Evolutionary conservation across 2,329 filamentous ascomycete species (phyloP).

Genomic region (Dactylellina cionopaga): DNA sequence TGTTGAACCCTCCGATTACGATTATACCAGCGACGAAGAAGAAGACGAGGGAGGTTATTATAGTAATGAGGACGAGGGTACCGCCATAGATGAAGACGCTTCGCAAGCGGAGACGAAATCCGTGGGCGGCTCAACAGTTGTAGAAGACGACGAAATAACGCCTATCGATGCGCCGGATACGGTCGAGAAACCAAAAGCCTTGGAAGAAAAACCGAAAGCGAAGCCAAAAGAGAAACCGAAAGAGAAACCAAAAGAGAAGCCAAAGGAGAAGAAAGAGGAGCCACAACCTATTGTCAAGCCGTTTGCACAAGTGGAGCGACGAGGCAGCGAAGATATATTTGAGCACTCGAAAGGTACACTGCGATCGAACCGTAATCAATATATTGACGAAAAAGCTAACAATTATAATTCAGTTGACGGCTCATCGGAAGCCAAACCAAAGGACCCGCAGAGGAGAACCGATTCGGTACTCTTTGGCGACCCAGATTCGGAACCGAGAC

Average conservation of each 20-base stretch:
- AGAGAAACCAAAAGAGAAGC: constrained; percentile 1
- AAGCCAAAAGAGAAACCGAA: constrained; percentile 12
- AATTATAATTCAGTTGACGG: constrained; percentile 17
- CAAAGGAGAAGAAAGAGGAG: constrained; percentile 1
- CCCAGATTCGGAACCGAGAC: constrained; percentile 87
- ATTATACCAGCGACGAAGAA: constrained; percentile 85
- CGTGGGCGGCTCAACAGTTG: constrained; percentile 11
- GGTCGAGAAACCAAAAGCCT: constrained; percentile 25
- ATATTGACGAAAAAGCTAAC: constrained; percentile 1
- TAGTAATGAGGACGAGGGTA: constrained; percentile 64
- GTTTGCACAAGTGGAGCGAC: constrained; percentile 15
- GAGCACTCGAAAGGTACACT: constrained; percentile 59
- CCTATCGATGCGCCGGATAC: constrained; percentile 44
- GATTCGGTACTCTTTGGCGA: constrained; percentile 86
- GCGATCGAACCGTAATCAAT: constrained; percentile 59
- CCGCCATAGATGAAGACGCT: constrained; percentile 55
- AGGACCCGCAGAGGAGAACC: constrained; percentile 53
- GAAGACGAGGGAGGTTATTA: constrained; percentile 65
- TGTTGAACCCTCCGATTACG: constrained; percentile 85
- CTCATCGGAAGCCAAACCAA: constrained; percentile 51
- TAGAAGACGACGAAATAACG: constrained; percentile 46
- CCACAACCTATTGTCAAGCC: constrained; percentile 23
- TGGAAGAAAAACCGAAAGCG: constrained; percentile 40
- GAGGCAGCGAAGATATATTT: constrained; percentile 74
- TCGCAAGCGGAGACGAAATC: constrained; percentile 19